phyloP scores from a whole-genome alignment of 805 yeast species.

The Myxozyma monticola region DNA sequence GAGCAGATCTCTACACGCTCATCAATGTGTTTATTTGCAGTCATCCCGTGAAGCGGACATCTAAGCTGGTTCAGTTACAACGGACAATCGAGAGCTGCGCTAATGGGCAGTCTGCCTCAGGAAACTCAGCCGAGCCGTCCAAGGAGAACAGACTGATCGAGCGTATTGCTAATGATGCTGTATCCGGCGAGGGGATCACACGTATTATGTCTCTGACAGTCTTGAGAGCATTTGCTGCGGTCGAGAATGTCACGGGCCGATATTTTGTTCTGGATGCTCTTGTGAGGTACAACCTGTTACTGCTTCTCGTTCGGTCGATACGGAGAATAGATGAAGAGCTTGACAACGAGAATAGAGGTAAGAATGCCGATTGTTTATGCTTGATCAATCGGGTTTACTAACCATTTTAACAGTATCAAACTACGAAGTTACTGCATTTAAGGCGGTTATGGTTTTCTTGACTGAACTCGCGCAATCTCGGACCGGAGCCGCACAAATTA shows the following conservation, averaged over 20 bases:
- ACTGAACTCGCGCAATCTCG: constrained; percentile 74
- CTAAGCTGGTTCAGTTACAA: constrained; percentile 20
- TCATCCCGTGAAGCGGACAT: constrained; percentile 18
- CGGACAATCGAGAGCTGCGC: constrained; percentile 19
- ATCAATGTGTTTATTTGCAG: constrained; percentile 21
- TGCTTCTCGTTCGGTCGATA: constrained; percentile 64
- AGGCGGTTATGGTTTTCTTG: constrained; percentile 66
- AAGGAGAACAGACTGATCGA: constrained; percentile 37
- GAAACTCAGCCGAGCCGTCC: not conserved
- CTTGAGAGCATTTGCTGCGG: constrained; percentile 63
- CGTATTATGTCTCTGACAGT: constrained; percentile 75
- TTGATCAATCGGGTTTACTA: not conserved
- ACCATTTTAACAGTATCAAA: constrained; percentile 46
- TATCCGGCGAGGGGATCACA: constrained; percentile 73
- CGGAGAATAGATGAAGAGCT: constrained; percentile 69
- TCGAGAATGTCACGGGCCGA: constrained; percentile 52
- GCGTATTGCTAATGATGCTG: constrained; percentile 72
- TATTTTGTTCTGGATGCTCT: constrained; percentile 61
- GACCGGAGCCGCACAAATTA: constrained; percentile 70
- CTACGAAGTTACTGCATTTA: constrained; percentile 77
- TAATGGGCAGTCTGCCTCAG: constrained; percentile 1
- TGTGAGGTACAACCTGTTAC: constrained; percentile 63
- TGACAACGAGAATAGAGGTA: constrained; percentile 24
- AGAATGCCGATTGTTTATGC: not conserved
- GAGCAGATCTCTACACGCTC: constrained; percentile 73